phyloP scores from a whole-genome alignment of 768 basidiomycete species.

The Mycena galopus region DNA sequence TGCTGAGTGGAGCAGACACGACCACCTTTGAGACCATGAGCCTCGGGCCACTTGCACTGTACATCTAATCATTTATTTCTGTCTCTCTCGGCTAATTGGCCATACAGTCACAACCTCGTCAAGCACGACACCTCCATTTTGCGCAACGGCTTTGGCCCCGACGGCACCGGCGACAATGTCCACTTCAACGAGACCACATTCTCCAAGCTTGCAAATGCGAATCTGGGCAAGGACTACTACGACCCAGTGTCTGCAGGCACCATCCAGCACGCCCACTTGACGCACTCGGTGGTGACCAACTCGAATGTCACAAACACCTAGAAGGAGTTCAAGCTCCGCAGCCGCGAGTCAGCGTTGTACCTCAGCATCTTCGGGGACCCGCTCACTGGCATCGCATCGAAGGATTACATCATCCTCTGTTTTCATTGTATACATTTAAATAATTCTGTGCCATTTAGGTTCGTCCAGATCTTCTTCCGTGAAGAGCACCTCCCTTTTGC shows the following conservation, averaged over 20 bases:
- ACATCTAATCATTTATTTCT: background rate
- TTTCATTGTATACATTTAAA: background rate
- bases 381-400: conserved; percentile 22
- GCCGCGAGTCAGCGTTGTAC: conserved; percentile 28
- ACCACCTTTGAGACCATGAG: conserved; percentile 1
- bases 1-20: background rate
- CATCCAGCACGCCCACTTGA: conserved; percentile 21
- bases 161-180: conserved; percentile 28
- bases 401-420: conserved; percentile 6
- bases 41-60: conserved; percentile 30
- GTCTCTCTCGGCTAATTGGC: background rate
- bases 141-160: conserved; percentile 23
- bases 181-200: conserved; percentile 34
- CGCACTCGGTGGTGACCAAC: conserved; percentile 25
- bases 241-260: conserved; percentile 15
- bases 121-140: conserved; percentile 33
- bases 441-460: conserved; percentile 1
- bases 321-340: conserved; percentile 29
- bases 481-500: conserved; percentile 30
- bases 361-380: conserved; percentile 29
- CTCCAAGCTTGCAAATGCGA: conserved; percentile 17
- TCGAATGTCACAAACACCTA: conserved; percentile 26
- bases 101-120: conserved; percentile 24
- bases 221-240: conserved; percentile 30
- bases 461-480: conserved; percentile 28